phyloP scores from a whole-genome alignment of 345 rosid genomes.

The sweet orange (Citrus sinensis) region DNA sequence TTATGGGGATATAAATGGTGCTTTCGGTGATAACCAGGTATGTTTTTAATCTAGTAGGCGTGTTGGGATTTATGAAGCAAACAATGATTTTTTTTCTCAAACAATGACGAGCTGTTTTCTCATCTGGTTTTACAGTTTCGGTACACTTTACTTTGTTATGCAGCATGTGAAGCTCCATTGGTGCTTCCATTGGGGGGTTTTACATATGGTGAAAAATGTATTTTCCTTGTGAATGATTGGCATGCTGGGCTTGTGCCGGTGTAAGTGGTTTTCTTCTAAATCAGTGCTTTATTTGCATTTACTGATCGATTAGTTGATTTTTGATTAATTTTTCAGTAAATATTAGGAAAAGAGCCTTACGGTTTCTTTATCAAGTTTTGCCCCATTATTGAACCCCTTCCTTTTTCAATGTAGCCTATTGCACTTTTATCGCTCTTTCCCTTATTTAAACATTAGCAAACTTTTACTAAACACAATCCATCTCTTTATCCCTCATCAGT shows the following conservation, averaged over 20 bases:
- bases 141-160: constrained; percentile 87
- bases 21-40: constrained; percentile 96
- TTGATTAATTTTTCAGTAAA: not conserved
- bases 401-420: not conserved
- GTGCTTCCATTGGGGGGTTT: constrained; percentile 92
- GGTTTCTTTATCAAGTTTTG: not conserved
- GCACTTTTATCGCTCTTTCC: not conserved
- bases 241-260: constrained; percentile 95
- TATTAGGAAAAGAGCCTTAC: not conserved
- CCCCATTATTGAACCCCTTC: not conserved
- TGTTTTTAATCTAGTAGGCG: not conserved
- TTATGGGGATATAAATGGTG: constrained; percentile 78
- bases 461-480: not conserved
- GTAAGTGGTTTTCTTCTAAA: constrained; percentile 37
- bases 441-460: not conserved
- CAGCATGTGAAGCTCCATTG: constrained; percentile 97
- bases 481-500: not conserved
- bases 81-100: not conserved
- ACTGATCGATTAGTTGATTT: not conserved
- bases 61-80: not conserved
- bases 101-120: constrained; percentile 23
- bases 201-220: constrained; percentile 86
- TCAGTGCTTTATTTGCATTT: constrained; percentile 1
- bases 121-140: constrained; percentile 72
- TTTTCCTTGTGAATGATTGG: constrained; percentile 97